Percentiles rank a stretch among this genome's conserved stretches.
Evolutionary conservation across 1,284 basidiomycete species (phyloP).

Genomic region (Heterobasidion irregulare): DNA sequence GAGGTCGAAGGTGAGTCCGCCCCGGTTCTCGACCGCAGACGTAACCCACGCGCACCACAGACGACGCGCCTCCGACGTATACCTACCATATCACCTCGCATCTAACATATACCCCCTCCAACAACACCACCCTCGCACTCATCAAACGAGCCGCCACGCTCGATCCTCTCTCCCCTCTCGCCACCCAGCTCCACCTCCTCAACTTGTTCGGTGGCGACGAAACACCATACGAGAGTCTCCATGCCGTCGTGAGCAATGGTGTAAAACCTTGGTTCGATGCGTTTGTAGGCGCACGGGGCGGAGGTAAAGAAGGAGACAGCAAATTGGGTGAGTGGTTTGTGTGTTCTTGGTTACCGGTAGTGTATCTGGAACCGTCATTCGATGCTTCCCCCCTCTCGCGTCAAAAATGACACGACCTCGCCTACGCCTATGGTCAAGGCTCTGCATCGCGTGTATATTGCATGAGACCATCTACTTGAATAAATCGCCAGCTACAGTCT

Average conservation of each 20-base stretch:
- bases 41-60: constrained; percentile 21
- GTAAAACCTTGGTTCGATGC: constrained; percentile 99
- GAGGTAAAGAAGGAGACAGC: constrained; percentile 71
- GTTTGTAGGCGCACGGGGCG: constrained; percentile 76
- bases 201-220: constrained; percentile 90
- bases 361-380: not conserved
- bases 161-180: constrained; percentile 73
- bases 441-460: not conserved
- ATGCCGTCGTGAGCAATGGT: constrained; percentile 93
- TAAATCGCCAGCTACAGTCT: not conserved
- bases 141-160: constrained; percentile 88
- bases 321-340: constrained; percentile 66
- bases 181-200: constrained; percentile 85
- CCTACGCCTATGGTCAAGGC: not conserved
- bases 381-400: not conserved
- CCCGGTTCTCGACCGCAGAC: not conserved
- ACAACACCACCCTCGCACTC: constrained; percentile 84
- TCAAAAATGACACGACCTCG: not conserved
- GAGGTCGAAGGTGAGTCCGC: constrained; percentile 55
- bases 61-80: constrained; percentile 54
- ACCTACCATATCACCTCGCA: constrained; percentile 66
- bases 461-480: not conserved
- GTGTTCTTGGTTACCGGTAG: not conserved
- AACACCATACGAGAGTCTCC: constrained; percentile 91
- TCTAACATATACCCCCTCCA: constrained; percentile 74